Percentiles rank a stretch among this genome's conserved stretches.
Conservation (phyloP, 129 eudicot species). For the Escallonia herrerae region DNA sequence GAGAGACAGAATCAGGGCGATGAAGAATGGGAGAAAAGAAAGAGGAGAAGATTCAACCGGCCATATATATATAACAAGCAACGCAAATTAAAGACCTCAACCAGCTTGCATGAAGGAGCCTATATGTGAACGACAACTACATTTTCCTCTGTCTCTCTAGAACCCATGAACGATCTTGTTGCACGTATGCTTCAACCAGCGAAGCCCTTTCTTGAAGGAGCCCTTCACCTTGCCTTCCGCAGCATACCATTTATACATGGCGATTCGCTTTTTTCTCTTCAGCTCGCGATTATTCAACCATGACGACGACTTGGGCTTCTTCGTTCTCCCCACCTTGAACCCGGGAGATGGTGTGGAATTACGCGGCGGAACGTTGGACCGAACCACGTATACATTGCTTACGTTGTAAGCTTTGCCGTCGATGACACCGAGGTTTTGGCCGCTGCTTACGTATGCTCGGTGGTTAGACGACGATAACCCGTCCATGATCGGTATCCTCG, state of each 20-base stretch:
- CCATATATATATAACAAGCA: too few species aligned
- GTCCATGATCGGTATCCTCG: conserved; percentile 5
- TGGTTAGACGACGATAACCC: conserved; percentile 1
- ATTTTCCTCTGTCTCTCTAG: background rate
- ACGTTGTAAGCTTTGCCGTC: conserved; percentile 8
- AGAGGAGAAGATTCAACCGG: too few species aligned
- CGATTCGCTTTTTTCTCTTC: conserved; percentile 33
- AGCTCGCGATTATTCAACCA: conserved; percentile 23
- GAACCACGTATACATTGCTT: conserved; percentile 13
- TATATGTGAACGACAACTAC: too few species aligned
- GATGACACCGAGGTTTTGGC: conserved; percentile 2
- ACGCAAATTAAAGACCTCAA: too few species aligned
- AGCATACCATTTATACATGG: conserved; percentile 36
- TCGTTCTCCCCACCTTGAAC: background rate
- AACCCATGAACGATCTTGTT: conserved; percentile 13
- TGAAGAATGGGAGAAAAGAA: too few species aligned
- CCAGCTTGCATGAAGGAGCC: too few species aligned
- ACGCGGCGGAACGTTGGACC: conserved; percentile 5
- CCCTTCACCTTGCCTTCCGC: conserved; percentile 37
- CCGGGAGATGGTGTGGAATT: background rate
- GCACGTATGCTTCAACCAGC: conserved; percentile 42
- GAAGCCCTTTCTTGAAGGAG: conserved; percentile 22
- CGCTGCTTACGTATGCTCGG: background rate
- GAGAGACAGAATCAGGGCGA: too few species aligned
- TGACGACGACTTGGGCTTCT: background rate